A percentile compares a stretch with the other conserved stretches of the same genome.
Conservation (phyloP, 2,329 filamentous ascomycete genomes). For the Parascedosporium putredinis region DNA sequence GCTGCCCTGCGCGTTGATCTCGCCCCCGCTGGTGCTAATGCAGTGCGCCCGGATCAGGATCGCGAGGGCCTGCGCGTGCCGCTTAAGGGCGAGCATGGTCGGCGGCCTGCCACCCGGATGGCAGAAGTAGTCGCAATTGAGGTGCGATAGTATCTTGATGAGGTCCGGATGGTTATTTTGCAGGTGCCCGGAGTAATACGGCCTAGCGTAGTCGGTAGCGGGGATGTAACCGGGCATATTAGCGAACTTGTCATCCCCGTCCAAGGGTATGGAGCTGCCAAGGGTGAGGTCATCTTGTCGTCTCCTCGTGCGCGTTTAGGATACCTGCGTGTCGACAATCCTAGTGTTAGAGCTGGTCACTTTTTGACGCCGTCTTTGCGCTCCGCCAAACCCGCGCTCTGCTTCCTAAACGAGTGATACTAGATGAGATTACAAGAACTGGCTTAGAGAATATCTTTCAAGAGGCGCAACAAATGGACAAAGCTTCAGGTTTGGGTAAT, state of each 20-base stretch:
- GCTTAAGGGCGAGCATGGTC: slow-evolving; percentile 46
- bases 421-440: no score
- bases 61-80: slow-evolving; percentile 47
- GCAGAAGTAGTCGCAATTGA: slow-evolving; percentile 50
- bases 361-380: no score
- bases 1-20: slow-evolving; percentile 17
- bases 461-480: no score
- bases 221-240: slow-evolving; percentile 12
- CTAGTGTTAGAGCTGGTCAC: no score
- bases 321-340: no score
- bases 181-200: slow-evolving; percentile 16
- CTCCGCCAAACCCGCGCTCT: no score
- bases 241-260: neutral
- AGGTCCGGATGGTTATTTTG: slow-evolving; percentile 13
- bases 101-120: slow-evolving; percentile 35
- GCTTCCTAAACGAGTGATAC: no score
- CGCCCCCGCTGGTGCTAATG: slow-evolving; percentile 22
- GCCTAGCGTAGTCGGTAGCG: slow-evolving; percentile 19
- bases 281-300: neutral
- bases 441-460: no score
- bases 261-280: neutral
- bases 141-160: slow-evolving; percentile 24
- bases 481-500: no score
- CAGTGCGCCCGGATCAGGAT: slow-evolving; percentile 39
- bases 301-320: no score